A percentile compares a stretch with the other conserved stretches of the same genome.
Evolutionary conservation across 1,284 basidiomycete genomes (phyloP).

Genomic region (Cerrena zonata): DNA sequence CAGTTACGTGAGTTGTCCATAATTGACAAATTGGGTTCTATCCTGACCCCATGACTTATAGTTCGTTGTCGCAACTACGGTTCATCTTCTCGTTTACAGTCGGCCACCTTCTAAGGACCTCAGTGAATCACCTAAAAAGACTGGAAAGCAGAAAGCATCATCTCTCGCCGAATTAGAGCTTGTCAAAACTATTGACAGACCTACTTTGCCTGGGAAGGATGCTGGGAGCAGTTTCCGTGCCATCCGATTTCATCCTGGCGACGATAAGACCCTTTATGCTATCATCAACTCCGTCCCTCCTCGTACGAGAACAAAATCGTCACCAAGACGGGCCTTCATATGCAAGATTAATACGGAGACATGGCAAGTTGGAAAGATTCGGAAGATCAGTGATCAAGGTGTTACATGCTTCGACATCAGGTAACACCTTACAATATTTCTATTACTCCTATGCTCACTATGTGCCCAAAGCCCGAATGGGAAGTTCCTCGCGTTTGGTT

Average conservation of each 20-base stretch:
- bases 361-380: constrained; percentile 49
- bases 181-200: constrained; percentile 48
- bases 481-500: constrained; percentile 77
- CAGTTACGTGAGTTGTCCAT: too few species aligned
- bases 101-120: constrained; percentile 30
- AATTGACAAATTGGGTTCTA: too few species aligned
- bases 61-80: constrained; percentile 62
- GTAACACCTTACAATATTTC: constrained; percentile 32
- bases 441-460: neutral
- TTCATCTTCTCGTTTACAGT: constrained; percentile 56
- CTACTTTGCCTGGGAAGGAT: constrained; percentile 42
- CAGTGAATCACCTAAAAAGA: constrained; percentile 33
- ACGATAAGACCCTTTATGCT: constrained; percentile 58
- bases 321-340: constrained; percentile 54
- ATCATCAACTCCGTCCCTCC: constrained; percentile 67
- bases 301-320: constrained; percentile 47
- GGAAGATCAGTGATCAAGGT: constrained; percentile 70
- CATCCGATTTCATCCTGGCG: constrained; percentile 63
- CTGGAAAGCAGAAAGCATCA: constrained; percentile 36
- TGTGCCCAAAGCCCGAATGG: constrained; percentile 65
- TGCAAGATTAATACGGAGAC: constrained; percentile 59
- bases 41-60: too few species aligned
- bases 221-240: constrained; percentile 67
- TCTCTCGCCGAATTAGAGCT: constrained; percentile 35
- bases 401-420: constrained; percentile 85